phyloP scores from a whole-genome alignment of 768 basidiomycete genomes.

The Rhizopogon vinicolor region DNA sequence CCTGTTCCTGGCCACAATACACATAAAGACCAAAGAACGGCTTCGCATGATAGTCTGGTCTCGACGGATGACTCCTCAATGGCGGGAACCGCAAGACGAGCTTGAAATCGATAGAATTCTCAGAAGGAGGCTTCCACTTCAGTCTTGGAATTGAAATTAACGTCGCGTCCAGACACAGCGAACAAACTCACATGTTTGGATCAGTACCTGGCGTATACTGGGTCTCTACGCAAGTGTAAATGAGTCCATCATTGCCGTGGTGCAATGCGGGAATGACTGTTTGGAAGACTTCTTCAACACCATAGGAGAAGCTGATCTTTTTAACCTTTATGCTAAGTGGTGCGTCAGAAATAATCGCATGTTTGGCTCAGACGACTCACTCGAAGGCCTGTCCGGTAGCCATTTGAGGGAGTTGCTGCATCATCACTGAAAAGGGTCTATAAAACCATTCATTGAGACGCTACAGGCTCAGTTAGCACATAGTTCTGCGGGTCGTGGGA shows the following conservation, averaged over 20 bases:
- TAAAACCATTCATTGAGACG: conserved; percentile 78
- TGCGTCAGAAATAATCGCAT: conserved; percentile 1
- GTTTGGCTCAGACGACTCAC: conserved; percentile 41
- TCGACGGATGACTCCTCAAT: conserved; percentile 37
- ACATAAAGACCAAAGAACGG: conserved; percentile 81
- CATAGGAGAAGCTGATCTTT: conserved; percentile 82
- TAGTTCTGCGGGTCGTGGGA: background rate
- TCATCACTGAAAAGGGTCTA: conserved; percentile 71
- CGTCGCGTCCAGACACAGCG: background rate
- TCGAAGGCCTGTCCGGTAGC: conserved; percentile 69
- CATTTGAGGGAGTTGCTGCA: conserved; percentile 66
- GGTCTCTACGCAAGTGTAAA: conserved; percentile 89
- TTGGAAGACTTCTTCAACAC: conserved; percentile 79
- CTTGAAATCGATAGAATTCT: conserved; percentile 98
- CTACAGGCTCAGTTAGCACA: conserved; percentile 4
- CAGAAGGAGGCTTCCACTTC: conserved; percentile 98
- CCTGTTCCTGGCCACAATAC: conserved; percentile 69
- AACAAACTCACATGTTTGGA: conserved; percentile 64
- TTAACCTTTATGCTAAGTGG: conserved; percentile 76
- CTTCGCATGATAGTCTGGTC: conserved; percentile 81
- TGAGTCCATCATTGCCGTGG: conserved; percentile 93
- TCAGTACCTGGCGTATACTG: conserved; percentile 85
- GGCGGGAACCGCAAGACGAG: conserved; percentile 93
- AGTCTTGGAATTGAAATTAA: conserved; percentile 44
- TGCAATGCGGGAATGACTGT: conserved; percentile 81